phyloP scores from a whole-genome alignment of 1,284 basidiomycete genomes.

The Pseudozyma tsukubaensis region DNA sequence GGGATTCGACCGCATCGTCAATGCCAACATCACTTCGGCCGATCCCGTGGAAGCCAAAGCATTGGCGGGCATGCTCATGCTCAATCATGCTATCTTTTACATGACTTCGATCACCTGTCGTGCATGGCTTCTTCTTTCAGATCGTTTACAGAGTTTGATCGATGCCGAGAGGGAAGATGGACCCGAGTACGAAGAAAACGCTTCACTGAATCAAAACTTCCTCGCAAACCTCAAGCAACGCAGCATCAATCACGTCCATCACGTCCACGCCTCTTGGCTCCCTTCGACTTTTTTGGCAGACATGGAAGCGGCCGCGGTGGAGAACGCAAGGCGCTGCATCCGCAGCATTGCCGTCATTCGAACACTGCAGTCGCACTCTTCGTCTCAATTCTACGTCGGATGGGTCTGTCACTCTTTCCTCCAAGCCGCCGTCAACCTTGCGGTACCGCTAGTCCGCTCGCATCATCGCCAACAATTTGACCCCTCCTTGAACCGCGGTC shows the following conservation, averaged over 20 bases:
- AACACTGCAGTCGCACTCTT: conserved; percentile 19
- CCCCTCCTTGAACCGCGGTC: background rate
- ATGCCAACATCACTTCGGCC: conserved; percentile 9
- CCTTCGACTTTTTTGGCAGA: conserved; percentile 29
- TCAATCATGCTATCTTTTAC: conserved; percentile 30
- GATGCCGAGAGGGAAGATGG: conserved; percentile 9
- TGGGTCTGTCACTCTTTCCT: conserved; percentile 24
- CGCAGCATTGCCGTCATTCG: conserved; percentile 25
- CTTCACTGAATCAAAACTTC: conserved; percentile 14
- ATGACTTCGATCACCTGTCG: conserved; percentile 33
- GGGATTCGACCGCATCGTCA: conserved; percentile 15
- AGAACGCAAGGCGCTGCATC: conserved; percentile 24
- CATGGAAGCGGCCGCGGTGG: conserved; percentile 16
- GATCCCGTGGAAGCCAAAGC: conserved; percentile 18
- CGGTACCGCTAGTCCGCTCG: conserved; percentile 28
- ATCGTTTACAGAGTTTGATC: conserved; percentile 27
- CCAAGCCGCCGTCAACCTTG: conserved; percentile 31
- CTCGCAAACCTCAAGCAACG: conserved; percentile 21
- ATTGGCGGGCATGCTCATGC: conserved; percentile 23
- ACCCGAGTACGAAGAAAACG: conserved; percentile 13
- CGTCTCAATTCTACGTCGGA: conserved; percentile 29
- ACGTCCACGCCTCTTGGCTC: conserved; percentile 26
- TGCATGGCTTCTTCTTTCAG: conserved; percentile 28
- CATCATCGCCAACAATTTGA: conserved; percentile 15
- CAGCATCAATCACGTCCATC: conserved; percentile 24